Base-by-base conservation (phyloP, 139 green algal species). In the Mesostigma viride region DNA sequence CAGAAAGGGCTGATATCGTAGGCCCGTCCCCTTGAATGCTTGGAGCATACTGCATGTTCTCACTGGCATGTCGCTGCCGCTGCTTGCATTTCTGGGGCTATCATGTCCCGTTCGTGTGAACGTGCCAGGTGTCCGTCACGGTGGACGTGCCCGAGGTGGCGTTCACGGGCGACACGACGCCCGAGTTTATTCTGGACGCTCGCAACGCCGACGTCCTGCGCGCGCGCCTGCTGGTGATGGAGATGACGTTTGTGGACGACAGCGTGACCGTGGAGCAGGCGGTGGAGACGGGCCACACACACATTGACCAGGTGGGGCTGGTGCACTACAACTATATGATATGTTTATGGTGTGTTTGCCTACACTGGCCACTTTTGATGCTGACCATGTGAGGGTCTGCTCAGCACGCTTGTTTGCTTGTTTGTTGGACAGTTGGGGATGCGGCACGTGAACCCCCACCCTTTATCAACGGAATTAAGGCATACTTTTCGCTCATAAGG, bases 141-240 rank as follows among this genome's bases (percentile, higher is more conserved):
- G 31, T 64, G 11, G 45, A 86, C 46, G 77, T 84, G 58, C 84
- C 81, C 3, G 72, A 87, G 26, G 72, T 92, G 2, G 83, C 85
- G 0, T 95, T 94, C 81, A 95, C 88, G 0, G 88, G 86, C 1
- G 88, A 95, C 81, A 92, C 88, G 31, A 88, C 76, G 0, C 62
- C 67, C 0, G 81, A 82, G 2, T 89, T 88, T 32, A 68, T 89
- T 24, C 82, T n/a, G 22, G 51, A 61, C 1, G 64, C 76, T 1
- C 68, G 34, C 3, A 81, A 74, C 20, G 72, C 71, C 22, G 80
- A 84, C 45, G 76, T 76, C 17, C 71, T 89, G 22, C 64, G 62
- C 6, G 79, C 86, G 3, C 75, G 79, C 35, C 72, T 92, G 51
- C 77, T 94, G 8, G 76, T 90, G 58, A 86, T 88, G 71, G 81